Conservation (phyloP, 2,329 filamentous ascomycete species). For the Teratosphaeriaceae sp. region DNA sequence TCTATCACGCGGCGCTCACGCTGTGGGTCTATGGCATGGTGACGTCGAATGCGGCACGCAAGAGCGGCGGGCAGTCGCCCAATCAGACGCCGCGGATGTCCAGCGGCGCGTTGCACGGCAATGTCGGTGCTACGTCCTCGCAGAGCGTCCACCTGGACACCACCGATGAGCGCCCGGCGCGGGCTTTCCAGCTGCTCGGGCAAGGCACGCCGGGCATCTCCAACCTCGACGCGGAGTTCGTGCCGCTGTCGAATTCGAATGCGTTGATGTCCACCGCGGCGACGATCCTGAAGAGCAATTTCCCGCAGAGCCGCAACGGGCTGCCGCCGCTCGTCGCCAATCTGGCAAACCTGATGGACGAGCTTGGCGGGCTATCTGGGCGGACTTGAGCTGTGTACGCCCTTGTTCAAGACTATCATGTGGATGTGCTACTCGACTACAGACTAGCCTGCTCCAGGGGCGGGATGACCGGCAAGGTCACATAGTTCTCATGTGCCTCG, state of each 20-base stretch:
- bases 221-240: slow-evolving; percentile 18
- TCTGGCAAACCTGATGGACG: slow-evolving; percentile 53
- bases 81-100: too few species aligned
- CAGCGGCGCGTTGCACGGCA: too few species aligned
- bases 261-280: slow-evolving; percentile 53
- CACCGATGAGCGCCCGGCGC: slow-evolving; percentile 42
- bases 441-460: slow-evolving; percentile 19
- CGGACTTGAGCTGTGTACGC: background rate
- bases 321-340: slow-evolving; percentile 59
- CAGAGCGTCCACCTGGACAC: slow-evolving; percentile 43
- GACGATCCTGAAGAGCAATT: slow-evolving; percentile 50
- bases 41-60: slow-evolving; percentile 36
- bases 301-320: slow-evolving; percentile 16
- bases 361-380: slow-evolving; percentile 35
- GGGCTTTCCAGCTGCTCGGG: slow-evolving; percentile 52
- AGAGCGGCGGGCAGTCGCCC: slow-evolving; percentile 16
- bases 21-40: slow-evolving; percentile 58
- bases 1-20: slow-evolving; percentile 59
- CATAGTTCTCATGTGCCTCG: slow-evolving; percentile 43
- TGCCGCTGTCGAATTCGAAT: slow-evolving; percentile 46
- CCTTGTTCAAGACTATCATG: background rate
- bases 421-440: background rate
- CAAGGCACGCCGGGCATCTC: slow-evolving; percentile 44
- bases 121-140: too few species aligned
- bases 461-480: slow-evolving; percentile 49